Percentiles rank a stretch among this genome's conserved stretches.
phyloP scores from a whole-genome alignment of 2,329 filamentous ascomycete species.

The Aspergillus sergii region DNA sequence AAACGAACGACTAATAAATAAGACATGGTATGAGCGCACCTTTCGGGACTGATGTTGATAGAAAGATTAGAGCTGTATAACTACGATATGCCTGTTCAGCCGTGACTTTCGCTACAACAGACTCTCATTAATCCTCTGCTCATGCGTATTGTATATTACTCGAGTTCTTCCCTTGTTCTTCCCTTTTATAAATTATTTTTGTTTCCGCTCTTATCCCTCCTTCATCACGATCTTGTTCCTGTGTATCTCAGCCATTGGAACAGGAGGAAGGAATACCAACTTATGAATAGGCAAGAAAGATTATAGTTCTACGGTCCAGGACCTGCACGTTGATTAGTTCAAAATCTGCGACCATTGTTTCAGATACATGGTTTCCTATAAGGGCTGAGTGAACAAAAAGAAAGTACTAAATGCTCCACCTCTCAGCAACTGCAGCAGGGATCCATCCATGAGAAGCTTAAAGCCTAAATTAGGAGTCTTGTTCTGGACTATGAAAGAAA shows the following conservation, averaged over 20 bases:
- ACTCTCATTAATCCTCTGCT: background rate
- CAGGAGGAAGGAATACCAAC: background rate
- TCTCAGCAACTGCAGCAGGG: background rate
- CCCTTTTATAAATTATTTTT: background rate
- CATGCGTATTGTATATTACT: background rate
- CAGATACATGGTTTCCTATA: background rate
- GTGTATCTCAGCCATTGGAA: background rate
- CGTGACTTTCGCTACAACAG: background rate
- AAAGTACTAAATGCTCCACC: background rate
- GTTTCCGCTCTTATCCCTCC: background rate
- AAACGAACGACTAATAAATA: constrained; percentile 18
- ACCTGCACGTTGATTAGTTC: background rate
- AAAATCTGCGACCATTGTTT: background rate
- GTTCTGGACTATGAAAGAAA: background rate
- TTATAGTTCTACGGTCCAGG: background rate
- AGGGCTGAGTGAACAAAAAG: background rate
- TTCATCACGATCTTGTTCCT: background rate
- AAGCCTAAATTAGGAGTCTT: background rate
- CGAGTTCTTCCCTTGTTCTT: too few species aligned
- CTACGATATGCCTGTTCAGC: background rate
- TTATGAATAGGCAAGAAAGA: background rate
- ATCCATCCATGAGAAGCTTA: background rate
- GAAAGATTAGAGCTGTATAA: background rate
- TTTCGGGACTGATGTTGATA: constrained; percentile 1
- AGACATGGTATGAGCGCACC: constrained; percentile 18